phyloP scores from a whole-genome alignment of 2,329 filamentous ascomycete species.

The Neurospora sp. region DNA sequence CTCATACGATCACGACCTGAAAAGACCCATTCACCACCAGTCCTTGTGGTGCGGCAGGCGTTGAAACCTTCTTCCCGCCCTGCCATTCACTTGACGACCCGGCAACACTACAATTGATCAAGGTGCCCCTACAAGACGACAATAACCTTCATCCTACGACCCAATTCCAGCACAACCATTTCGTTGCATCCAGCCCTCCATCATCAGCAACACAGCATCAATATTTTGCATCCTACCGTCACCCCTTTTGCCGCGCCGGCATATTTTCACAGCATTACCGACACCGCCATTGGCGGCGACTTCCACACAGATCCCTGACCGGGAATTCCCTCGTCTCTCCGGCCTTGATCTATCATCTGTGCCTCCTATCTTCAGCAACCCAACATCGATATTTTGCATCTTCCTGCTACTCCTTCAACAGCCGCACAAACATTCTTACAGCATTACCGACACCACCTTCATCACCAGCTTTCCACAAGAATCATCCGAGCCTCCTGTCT shows the following conservation, averaged over 20 bases:
- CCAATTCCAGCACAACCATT: not conserved
- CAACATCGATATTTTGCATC: not conserved
- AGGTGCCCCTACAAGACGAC: not conserved
- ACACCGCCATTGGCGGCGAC: not conserved
- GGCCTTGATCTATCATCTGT: not conserved
- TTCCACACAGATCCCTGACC: not conserved
- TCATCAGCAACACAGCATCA: not conserved
- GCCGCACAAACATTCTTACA: not conserved
- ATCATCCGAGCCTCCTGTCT: not conserved
- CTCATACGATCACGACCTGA: not conserved
- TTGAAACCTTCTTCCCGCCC: not conserved
- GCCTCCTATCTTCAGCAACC: not conserved
- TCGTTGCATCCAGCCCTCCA: not conserved
- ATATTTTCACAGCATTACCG: not conserved
- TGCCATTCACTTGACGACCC: not conserved
- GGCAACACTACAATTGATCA: not conserved
- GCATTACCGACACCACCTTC: not conserved
- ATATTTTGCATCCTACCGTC: not conserved
- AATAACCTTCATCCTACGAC: not conserved
- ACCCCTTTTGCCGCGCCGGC: not conserved
- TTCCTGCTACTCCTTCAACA: not conserved
- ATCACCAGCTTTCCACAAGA: not conserved
- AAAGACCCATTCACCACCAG: not conserved
- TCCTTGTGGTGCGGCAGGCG: not conserved
- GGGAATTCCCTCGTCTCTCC: not conserved